Evolutionary conservation across 805 yeast genomes (phyloP).

Genomic region (Metschnikowia noctiluminum): DNA sequence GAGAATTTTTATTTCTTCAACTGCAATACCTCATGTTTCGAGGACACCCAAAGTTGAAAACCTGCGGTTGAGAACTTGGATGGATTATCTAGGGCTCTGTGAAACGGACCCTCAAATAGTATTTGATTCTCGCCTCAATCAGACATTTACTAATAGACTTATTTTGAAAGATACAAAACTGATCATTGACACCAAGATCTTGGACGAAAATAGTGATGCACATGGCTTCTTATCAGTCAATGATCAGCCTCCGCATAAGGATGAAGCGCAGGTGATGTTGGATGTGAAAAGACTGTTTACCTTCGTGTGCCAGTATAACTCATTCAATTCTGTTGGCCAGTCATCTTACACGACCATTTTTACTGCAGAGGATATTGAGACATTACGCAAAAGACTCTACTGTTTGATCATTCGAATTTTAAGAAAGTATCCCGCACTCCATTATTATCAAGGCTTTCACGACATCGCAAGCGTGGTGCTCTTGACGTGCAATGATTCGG

Average conservation of each 20-base stretch:
- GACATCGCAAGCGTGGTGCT: conserved; percentile 73
- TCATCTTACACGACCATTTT: conserved; percentile 33
- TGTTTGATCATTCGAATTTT: conserved; percentile 52
- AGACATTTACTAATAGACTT: too few relatives aligned
- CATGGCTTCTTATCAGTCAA: conserved; percentile 7
- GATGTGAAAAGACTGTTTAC: conserved; percentile 76
- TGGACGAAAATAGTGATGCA: neutral
- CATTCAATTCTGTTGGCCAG: conserved; percentile 16
- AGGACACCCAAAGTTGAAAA: too few relatives aligned
- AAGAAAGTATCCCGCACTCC: conserved; percentile 55
- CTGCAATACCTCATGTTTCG: too few relatives aligned
- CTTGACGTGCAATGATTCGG: conserved; percentile 41
- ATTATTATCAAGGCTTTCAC: conserved; percentile 92
- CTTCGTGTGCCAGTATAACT: conserved; percentile 29
- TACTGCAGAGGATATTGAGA: conserved; percentile 28
- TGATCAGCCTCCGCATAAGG: conserved; percentile 51
- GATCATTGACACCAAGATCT: neutral
- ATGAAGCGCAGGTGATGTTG: conserved; percentile 73
- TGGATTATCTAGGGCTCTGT: too few relatives aligned
- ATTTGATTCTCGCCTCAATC: too few relatives aligned
- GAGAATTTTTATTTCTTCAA: too few relatives aligned
- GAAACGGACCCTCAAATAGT: too few relatives aligned
- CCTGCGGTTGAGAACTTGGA: too few relatives aligned
- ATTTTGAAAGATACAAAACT: too few relatives aligned
- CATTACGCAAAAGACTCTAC: conserved; percentile 40